phyloP scores from a whole-genome alignment of 148 eudicot genomes.

The Arctostaphylos glauca region DNA sequence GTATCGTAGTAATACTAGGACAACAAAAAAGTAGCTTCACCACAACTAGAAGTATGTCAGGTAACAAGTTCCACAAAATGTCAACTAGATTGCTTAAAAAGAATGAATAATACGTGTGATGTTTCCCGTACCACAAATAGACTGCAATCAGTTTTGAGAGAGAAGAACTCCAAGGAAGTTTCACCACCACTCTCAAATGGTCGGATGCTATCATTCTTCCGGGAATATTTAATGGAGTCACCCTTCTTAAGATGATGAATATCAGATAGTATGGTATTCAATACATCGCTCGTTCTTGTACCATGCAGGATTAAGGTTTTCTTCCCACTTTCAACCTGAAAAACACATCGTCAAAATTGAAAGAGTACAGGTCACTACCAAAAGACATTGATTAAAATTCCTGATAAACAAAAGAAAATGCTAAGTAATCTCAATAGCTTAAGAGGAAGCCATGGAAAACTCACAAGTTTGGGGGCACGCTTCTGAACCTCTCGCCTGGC shows the following conservation, averaged over 20 bases:
- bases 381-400: neutral
- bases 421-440: neutral
- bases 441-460: conserved; percentile 8
- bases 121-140: conserved; percentile 66
- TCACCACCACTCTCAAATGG: conserved; percentile 98
- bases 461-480: conserved; percentile 81
- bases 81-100: neutral
- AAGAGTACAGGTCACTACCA: neutral
- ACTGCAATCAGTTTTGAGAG: conserved; percentile 90
- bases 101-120: neutral
- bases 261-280: conserved; percentile 70
- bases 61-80: neutral
- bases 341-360: neutral
- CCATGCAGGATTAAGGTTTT: conserved; percentile 84
- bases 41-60: neutral
- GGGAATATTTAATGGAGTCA: conserved; percentile 58
- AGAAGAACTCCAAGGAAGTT: conserved; percentile 81
- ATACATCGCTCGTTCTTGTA: conserved; percentile 66
- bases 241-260: conserved; percentile 81
- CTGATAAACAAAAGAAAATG: neutral
- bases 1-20: neutral
- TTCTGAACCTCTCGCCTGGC: conserved; percentile 68
- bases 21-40: neutral
- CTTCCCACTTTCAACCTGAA: conserved; percentile 81
- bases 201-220: conserved; percentile 77